Evolutionary conservation across 2,329 filamentous ascomycete genomes (phyloP).

Genomic region (Metarhizium album): DNA sequence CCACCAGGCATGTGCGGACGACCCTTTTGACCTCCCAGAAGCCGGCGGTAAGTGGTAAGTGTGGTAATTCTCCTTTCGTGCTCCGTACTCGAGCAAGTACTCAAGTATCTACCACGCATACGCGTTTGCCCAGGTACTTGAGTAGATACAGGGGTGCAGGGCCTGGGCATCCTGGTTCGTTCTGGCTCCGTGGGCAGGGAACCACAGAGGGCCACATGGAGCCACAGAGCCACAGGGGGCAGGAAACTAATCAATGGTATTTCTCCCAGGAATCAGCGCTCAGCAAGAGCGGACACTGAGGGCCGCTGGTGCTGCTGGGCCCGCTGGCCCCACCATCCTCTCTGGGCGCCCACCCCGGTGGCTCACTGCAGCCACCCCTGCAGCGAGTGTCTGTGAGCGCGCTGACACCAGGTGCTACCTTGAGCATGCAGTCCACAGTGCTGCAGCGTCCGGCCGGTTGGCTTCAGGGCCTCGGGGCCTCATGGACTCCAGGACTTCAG

Average conservation of each 20-base stretch:
- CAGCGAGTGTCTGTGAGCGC: neutral
- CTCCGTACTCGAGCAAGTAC: too few species aligned
- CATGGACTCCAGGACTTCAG: neutral
- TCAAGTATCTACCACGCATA: too few species aligned
- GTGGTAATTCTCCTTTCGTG: too few species aligned
- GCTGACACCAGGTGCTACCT: neutral
- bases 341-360: neutral
- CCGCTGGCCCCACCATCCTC: neutral
- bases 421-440: too few species aligned
- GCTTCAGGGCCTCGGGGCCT: neutral
- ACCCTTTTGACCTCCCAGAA: neutral
- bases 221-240: neutral
- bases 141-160: constrained; percentile 10
- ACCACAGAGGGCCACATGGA: neutral
- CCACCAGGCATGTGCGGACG: neutral
- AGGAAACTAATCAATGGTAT: neutral
- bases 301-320: neutral
- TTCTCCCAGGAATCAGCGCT: constrained; percentile 5
- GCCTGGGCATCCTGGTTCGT: constrained; percentile 3
- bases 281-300: neutral
- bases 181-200: neutral
- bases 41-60: too few species aligned
- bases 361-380: constrained; percentile 2
- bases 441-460: neutral
- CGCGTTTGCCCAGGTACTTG: neutral